phyloP scores from a whole-genome alignment of 345 rosid species.

The Combretum micranthum region DNA sequence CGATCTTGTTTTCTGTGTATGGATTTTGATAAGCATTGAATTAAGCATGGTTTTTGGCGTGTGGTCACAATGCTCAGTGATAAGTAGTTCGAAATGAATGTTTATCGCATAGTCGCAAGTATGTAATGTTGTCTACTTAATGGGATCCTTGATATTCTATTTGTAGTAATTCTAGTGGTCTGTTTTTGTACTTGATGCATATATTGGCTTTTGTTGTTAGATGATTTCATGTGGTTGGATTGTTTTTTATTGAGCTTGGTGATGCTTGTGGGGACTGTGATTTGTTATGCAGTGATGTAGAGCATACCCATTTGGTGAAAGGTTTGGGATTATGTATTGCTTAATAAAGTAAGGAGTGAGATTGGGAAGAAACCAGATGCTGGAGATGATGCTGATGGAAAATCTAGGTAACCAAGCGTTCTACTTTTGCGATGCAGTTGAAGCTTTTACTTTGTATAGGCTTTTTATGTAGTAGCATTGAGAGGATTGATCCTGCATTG shows the following conservation, averaged over 20 bases:
- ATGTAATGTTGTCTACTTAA: too few species aligned
- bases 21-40: neutral
- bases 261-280: conserved; percentile 1
- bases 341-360: conserved; percentile 89
- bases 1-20: neutral
- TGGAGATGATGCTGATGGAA: conserved; percentile 53
- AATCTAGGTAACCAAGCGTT: conserved; percentile 45
- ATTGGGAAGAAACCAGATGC: conserved; percentile 82
- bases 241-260: neutral
- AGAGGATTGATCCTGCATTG: neutral
- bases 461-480: neutral
- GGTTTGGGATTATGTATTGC: conserved; percentile 91
- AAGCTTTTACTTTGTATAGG: neutral
- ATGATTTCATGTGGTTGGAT: neutral
- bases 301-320: conserved; percentile 96
- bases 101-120: too few species aligned
- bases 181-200: too few species aligned
- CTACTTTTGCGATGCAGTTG: neutral
- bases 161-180: too few species aligned
- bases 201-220: too few species aligned
- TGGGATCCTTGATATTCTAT: too few species aligned
- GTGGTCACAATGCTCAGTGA: too few species aligned
- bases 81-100: too few species aligned
- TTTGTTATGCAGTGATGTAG: conserved; percentile 62
- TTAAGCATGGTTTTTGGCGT: too few species aligned